Conservation (phyloP, 129 eudicot species). For the Tagetes erecta region DNA sequence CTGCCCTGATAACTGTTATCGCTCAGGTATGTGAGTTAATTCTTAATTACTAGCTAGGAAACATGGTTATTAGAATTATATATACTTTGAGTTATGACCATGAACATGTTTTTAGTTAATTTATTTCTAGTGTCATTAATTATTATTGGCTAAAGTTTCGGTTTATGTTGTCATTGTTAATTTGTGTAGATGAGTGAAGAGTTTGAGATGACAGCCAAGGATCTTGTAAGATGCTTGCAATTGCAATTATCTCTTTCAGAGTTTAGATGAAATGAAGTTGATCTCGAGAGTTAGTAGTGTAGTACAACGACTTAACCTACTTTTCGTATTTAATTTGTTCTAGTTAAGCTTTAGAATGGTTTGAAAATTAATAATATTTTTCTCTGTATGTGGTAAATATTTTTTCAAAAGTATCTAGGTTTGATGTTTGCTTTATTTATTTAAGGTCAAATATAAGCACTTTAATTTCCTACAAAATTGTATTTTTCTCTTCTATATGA, state of each 20-base stretch:
- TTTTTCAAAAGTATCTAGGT: neutral
- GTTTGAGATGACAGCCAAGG: slow-evolving; percentile 24
- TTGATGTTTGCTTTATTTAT: too few species aligned
- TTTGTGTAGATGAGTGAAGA: slow-evolving; percentile 32
- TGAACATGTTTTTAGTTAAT: neutral
- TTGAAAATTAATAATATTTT: neutral
- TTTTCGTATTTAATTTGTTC: neutral
- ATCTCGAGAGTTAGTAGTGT: slow-evolving; percentile 5
- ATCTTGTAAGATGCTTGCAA: slow-evolving; percentile 32
- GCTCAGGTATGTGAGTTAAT: slow-evolving; percentile 28
- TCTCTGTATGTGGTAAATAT: neutral
- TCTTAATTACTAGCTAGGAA: neutral
- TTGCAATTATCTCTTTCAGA: slow-evolving; percentile 26
- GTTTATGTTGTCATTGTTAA: neutral
- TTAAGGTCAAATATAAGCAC: too few species aligned
- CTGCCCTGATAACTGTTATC: slow-evolving; percentile 30
- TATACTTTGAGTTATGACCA: neutral
- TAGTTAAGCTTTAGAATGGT: neutral
- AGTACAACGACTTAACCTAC: slow-evolving; percentile 7
- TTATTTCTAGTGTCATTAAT: neutral
- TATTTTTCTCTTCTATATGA: too few species aligned
- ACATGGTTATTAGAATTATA: neutral
- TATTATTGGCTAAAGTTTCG: neutral
- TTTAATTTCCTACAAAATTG: too few species aligned
- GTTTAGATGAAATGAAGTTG: neutral